Conservation (phyloP, 2,329 filamentous ascomycete genomes). For the Trichophyton rubrum region DNA sequence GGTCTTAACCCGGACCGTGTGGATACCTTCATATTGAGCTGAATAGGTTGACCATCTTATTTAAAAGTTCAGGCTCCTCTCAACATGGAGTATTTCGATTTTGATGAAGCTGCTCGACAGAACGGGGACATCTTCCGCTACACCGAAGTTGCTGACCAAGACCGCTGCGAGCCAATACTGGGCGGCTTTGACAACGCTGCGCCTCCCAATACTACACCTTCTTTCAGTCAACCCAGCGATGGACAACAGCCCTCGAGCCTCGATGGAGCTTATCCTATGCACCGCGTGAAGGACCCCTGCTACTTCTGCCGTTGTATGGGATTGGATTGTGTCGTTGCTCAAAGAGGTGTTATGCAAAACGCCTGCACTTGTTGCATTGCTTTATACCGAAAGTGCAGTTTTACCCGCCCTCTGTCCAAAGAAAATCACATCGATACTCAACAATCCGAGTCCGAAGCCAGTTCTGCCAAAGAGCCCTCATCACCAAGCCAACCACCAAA, state of each 20-base stretch:
- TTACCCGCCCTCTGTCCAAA: constrained; percentile 31
- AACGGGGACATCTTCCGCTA: constrained; percentile 19
- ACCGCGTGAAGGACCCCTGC: constrained; percentile 34
- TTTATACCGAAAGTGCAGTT: constrained; percentile 37
- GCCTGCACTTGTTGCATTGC: constrained; percentile 38
- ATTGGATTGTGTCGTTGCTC: constrained; percentile 36
- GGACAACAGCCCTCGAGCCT: constrained; percentile 7
- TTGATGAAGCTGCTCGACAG: constrained; percentile 32
- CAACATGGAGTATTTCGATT: constrained; percentile 38
- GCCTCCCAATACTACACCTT: not conserved
- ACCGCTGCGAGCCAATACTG: not conserved
- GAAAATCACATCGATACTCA: constrained; percentile 34
- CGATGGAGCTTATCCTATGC: constrained; percentile 31
- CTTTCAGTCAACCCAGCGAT: not conserved
- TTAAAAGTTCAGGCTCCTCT: not conserved
- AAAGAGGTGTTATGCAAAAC: constrained; percentile 31
- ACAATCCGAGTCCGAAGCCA: constrained; percentile 33
- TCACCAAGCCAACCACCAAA: constrained; percentile 32
- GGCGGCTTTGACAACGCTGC: not conserved
- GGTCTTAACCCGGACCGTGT: not conserved
- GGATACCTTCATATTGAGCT: not conserved
- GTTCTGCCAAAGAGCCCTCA: constrained; percentile 26
- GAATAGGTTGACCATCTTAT: not conserved
- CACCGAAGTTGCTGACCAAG: not conserved
- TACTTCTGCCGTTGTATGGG: constrained; percentile 36